Conservation (phyloP, 2,329 filamentous ascomycete species). For the Aspergillus brasiliensis region DNA sequence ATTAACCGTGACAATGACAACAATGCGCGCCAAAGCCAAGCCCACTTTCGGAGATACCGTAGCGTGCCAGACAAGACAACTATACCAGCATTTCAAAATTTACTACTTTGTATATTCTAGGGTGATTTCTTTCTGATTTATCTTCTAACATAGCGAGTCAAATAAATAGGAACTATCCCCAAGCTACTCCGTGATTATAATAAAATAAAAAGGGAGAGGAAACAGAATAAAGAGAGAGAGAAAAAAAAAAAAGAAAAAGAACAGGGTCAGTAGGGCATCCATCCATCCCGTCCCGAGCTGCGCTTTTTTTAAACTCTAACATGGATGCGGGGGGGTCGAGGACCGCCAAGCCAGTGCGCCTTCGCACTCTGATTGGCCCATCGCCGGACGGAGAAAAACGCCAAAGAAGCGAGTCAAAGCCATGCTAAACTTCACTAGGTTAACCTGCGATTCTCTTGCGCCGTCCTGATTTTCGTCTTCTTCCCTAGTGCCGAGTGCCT, state of each 20-base stretch:
- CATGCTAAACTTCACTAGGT: conserved; percentile 8
- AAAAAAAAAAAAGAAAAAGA: background rate
- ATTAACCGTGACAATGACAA: background rate
- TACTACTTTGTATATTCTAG: no score
- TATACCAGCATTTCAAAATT: background rate
- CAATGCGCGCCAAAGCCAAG: background rate
- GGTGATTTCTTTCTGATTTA: no score
- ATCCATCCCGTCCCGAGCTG: conserved; percentile 1
- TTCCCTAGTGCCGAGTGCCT: background rate
- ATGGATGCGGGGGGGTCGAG: conserved; percentile 4
- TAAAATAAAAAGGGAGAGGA: no score
- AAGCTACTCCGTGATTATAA: background rate
- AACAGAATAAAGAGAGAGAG: background rate
- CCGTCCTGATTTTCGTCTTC: background rate
- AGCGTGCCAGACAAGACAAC: no score
- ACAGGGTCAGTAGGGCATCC: conserved; percentile 2
- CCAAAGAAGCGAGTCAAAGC: conserved; percentile 1
- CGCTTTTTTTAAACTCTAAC: conserved; percentile 4
- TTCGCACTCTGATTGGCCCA: background rate
- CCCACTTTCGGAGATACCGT: no score
- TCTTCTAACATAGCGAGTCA: background rate
- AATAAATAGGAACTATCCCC: background rate
- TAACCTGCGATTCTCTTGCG: background rate
- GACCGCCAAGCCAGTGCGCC: conserved; percentile 5
- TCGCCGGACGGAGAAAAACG: conserved; percentile 8